These are phyloP conservation scores for Hypomyces rosellus DNA, from an alignment of 2,329 filamentous ascomycete genomes.

Conservation along the genomic window DNA sequence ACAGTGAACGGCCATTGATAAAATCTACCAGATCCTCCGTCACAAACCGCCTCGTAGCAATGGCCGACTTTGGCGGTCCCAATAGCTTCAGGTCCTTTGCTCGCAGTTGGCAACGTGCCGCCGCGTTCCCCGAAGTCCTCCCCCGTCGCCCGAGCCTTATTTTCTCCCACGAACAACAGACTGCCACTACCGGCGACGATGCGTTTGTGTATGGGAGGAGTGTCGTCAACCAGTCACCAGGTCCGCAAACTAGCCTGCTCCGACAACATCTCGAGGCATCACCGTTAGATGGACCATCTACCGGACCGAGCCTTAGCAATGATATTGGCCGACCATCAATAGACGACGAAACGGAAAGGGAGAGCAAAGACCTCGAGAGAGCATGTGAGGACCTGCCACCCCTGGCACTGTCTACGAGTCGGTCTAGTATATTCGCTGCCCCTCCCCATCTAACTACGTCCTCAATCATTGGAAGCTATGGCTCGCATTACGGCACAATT, in stretches of 20 bases:
- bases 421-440: constrained; percentile 46
- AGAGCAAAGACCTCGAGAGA: constrained; percentile 44
- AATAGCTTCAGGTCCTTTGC: constrained; percentile 95
- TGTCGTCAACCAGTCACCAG: constrained; percentile 31
- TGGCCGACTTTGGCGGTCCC: constrained; percentile 74
- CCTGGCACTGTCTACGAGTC: constrained; percentile 23
- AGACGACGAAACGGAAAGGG: constrained; percentile 36
- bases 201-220: constrained; percentile 36
- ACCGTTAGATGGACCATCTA: constrained; percentile 16
- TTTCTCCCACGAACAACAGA: constrained; percentile 48
- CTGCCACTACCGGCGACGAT: constrained; percentile 17
- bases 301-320: constrained; percentile 18
- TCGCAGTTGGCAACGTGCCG: constrained; percentile 84
- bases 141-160: constrained; percentile 72
- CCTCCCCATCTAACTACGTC: constrained; percentile 59
- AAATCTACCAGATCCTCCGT: constrained; percentile 46
- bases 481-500: constrained; percentile 54
- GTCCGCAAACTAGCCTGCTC: constrained; percentile 39
- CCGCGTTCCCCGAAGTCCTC: constrained; percentile 80
- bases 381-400: constrained; percentile 22
- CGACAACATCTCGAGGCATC: constrained; percentile 45
- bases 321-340: constrained; percentile 13
- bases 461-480: constrained; percentile 66
- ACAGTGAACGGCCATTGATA: not conserved
- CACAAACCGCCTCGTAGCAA: constrained; percentile 47